Base-by-base conservation (phyloP, 805 yeast genomes). In the Nakazawaea peltata region DNA sequence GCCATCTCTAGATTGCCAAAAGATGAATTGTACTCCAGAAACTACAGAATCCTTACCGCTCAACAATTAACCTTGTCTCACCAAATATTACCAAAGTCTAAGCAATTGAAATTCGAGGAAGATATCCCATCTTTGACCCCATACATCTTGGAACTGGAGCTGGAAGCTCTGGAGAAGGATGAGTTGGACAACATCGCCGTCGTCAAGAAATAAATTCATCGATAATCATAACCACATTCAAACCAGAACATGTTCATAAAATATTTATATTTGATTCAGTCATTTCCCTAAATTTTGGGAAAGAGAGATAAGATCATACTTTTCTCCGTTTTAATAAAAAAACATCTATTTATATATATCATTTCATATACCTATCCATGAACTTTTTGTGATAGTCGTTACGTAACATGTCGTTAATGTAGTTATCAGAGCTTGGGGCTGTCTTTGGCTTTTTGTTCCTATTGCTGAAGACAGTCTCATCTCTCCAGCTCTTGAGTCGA, bases 121-220 rank as follows among this genome's bases (percentile, higher is more conserved):
- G 95, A 85, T 60, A 62, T 63, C 39, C 82, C 82, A 49, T 88
- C 87, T 67, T 71, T 92, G 56, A 63, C 83, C 41, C 97, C 96
- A 49, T 83, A 82, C 68, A 67, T 92, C 43, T 73, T 88, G 54
- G 97, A 92, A 70, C 94, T 90, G 43, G 97, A 92, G 69, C 85
- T 84, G 51, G 97, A 85, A 63, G 81, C 78, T 33, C 69, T 72
- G 45, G 98, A 92, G 71, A 86, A 81, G 66, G 78, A 71, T 43
- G 92, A 81, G 55, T 77, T 92, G 55, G 95, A 92, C 71, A 81
- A 84, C 71, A 69, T 85, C 48, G 65, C 51, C 38, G 63, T 67
- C 40, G 39, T 50, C 33, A 48, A 45, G 37, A 50, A 51, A 44
- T 47, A 46, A 33, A 30, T 34, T 21, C 24, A 22, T 34, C 35